phyloP scores from a whole-genome alignment of 176 grass and related monocot genomes.

The Paspalum vaginatum region DNA sequence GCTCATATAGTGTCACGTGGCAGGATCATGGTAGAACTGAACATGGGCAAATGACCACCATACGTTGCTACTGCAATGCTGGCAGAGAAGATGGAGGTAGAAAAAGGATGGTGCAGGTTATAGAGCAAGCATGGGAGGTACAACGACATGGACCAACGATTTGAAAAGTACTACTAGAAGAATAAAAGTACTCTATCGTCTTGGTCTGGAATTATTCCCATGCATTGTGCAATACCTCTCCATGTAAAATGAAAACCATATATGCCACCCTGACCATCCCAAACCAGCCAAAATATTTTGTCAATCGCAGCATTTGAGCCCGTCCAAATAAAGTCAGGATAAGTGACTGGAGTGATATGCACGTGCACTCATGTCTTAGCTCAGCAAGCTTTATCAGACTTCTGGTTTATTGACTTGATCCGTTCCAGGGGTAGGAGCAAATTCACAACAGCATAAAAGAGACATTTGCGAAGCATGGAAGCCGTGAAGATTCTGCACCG shows the following conservation, averaged over 20 bases:
- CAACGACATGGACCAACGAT: slow-evolving; percentile 19
- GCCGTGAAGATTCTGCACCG: slow-evolving; percentile 2
- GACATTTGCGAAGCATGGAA: neutral
- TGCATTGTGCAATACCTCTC: neutral
- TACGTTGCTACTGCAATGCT: neutral
- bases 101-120: slow-evolving; percentile 55
- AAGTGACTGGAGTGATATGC: slow-evolving; percentile 21
- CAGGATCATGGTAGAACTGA: neutral
- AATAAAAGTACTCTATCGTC: slow-evolving; percentile 36
- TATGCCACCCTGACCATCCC: slow-evolving; percentile 29
- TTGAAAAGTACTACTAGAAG: slow-evolving; percentile 10
- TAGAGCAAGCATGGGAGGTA: slow-evolving; percentile 27
- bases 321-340: neutral
- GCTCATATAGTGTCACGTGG: slow-evolving; percentile 25
- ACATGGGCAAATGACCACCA: neutral
- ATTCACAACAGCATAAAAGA: neutral
- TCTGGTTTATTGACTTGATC: neutral
- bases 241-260: slow-evolving; percentile 32
- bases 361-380: neutral
- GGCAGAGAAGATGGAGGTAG: neutral
- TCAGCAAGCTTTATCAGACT: slow-evolving; percentile 7
- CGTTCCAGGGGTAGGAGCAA: neutral
- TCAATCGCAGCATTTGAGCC: neutral
- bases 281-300: slow-evolving; percentile 1
- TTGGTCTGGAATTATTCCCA: slow-evolving; percentile 39